phyloP scores from a whole-genome alignment of 768 basidiomycete species.

The Naganishia vaughanmartiniae region DNA sequence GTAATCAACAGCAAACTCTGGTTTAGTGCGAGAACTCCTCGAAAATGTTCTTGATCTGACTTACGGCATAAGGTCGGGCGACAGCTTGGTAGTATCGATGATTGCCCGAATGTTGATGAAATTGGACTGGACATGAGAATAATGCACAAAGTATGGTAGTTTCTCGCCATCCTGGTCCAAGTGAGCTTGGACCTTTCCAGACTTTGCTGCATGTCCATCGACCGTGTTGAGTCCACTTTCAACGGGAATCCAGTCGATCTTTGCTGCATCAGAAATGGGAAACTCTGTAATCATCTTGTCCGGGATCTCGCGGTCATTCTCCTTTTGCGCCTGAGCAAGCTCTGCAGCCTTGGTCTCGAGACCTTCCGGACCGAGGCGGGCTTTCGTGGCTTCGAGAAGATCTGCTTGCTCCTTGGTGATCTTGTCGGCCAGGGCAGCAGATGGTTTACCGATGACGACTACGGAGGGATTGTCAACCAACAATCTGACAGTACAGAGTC shows the following conservation, averaged over 20 bases:
- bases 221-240: conserved; percentile 55
- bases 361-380: conserved; percentile 73
- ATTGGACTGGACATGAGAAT: conserved; percentile 92
- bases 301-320: conserved; percentile 81
- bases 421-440: conserved; percentile 72
- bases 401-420: conserved; percentile 77
- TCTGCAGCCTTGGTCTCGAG: conserved; percentile 66
- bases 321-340: conserved; percentile 77
- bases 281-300: conserved; percentile 74
- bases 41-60: conserved; percentile 39
- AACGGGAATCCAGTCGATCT: conserved; percentile 86
- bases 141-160: conserved; percentile 86
- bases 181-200: conserved; percentile 60
- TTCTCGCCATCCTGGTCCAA: conserved; percentile 66
- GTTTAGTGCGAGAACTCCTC: neutral
- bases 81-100: conserved; percentile 72
- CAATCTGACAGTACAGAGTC: conserved; percentile 59
- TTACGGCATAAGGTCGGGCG: conserved; percentile 73
- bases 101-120: conserved; percentile 79
- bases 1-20: neutral
- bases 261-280: conserved; percentile 79
- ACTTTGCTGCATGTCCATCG: conserved; percentile 25
- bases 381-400: conserved; percentile 68
- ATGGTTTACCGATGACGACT: conserved; percentile 82
- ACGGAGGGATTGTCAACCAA: conserved; percentile 70